These are phyloP conservation scores for Takashimella tepidaria DNA, from an alignment of 1,284 basidiomycete species.

Conservation along the genomic window DNA sequence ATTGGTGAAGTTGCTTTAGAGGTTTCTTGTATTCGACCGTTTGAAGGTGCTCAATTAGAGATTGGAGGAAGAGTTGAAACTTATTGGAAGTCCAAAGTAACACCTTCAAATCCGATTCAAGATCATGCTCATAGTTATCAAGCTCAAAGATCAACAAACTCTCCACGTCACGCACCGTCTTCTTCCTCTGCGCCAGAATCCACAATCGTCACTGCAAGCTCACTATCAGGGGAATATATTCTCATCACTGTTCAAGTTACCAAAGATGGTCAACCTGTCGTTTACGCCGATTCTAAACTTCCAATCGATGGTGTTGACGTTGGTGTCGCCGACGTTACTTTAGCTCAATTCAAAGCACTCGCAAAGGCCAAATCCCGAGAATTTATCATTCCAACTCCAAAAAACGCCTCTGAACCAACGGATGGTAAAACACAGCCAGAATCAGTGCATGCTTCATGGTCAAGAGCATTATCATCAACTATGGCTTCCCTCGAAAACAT, in stretches of 20 bases:
- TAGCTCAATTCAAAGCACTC: slow-evolving; percentile 69
- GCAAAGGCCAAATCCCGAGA: slow-evolving; percentile 55
- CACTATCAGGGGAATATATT: slow-evolving; percentile 76
- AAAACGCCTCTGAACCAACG: slow-evolving; percentile 3
- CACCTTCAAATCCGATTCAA: slow-evolving; percentile 51
- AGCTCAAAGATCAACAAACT: slow-evolving; percentile 28
- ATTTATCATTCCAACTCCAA: slow-evolving; percentile 24
- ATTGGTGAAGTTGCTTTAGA: slow-evolving; percentile 95
- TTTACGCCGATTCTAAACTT: slow-evolving; percentile 65
- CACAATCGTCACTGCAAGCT: slow-evolving; percentile 45
- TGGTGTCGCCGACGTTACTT: slow-evolving; percentile 74
- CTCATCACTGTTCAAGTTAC: slow-evolving; percentile 88
- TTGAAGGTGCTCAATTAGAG: slow-evolving; percentile 89
- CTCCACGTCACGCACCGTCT: slow-evolving; percentile 1
- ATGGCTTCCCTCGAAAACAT: slow-evolving; percentile 69
- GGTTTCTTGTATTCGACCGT: slow-evolving; percentile 80
- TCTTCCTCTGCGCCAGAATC: slow-evolving; percentile 22
- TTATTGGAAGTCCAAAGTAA: slow-evolving; percentile 88
- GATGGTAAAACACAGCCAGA: slow-evolving; percentile 14
- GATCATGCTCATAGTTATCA: slow-evolving; percentile 49
- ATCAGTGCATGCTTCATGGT: slow-evolving; percentile 50
- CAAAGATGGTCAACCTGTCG: slow-evolving; percentile 78
- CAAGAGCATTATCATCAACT: slow-evolving; percentile 52
- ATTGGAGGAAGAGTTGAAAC: slow-evolving; percentile 93
- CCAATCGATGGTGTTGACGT: slow-evolving; percentile 72